Evolutionary conservation across 495 filamentous ascomycete species (phyloP).

Genomic region (Lophiotrema nucula): DNA sequence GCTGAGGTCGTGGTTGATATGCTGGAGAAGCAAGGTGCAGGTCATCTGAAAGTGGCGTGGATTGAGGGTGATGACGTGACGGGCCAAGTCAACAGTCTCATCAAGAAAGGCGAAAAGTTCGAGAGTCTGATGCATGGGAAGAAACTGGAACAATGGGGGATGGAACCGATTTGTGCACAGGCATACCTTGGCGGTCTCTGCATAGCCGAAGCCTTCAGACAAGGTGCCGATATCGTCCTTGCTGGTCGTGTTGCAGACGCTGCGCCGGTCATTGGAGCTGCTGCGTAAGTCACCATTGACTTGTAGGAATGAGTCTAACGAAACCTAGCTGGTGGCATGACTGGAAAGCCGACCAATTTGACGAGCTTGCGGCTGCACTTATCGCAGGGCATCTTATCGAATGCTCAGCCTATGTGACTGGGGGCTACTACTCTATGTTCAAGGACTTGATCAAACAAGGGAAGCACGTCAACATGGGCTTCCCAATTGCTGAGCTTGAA

Average conservation of each 20-base stretch:
- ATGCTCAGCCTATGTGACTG: conserved; percentile 36
- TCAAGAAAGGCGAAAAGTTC: conserved; percentile 25
- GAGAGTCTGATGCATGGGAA: conserved; percentile 25
- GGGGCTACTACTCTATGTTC: conserved; percentile 35
- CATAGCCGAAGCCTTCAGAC: conserved; percentile 34
- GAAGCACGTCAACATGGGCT: conserved; percentile 34
- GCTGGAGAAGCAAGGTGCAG: conserved; percentile 23
- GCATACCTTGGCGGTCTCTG: conserved; percentile 37
- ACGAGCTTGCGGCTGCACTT: conserved; percentile 35
- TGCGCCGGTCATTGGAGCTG: conserved; percentile 36
- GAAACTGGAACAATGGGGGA: conserved; percentile 33
- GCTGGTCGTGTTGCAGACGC: conserved; percentile 38
- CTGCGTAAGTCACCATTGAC: conserved; percentile 22
- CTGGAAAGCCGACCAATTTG: conserved; percentile 31
- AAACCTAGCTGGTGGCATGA: conserved; percentile 38
- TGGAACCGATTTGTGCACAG: conserved; percentile 36
- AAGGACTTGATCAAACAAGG: conserved; percentile 30
- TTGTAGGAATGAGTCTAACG: background rate
- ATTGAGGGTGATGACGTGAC: conserved; percentile 32
- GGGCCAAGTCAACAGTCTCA: conserved; percentile 13
- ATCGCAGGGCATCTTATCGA: conserved; percentile 40
- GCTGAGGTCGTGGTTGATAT: conserved; percentile 22
- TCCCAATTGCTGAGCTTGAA: conserved; percentile 36
- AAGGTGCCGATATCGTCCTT: conserved; percentile 40
- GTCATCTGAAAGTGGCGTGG: conserved; percentile 32